Base-by-base conservation (phyloP, 257 asterid genomes). In the Solanum ossicruentum region DNA sequence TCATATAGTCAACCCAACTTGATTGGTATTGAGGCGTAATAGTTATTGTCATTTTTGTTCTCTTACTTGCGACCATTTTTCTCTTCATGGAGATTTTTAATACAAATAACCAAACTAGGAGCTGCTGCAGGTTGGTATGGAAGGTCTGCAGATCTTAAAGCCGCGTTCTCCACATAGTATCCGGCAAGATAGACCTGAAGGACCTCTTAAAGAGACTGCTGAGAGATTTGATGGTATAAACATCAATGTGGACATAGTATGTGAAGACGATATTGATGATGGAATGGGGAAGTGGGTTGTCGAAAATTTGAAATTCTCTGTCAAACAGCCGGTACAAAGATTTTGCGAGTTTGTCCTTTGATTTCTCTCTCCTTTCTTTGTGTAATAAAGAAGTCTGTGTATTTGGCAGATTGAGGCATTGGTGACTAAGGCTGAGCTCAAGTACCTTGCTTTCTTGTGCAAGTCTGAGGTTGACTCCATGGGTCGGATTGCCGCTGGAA, bases 401-500 rank as follows among this genome's bases (percentile, higher is more conserved):
- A 58, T 86, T 84, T 81, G 20, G 55, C 86, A 97, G 99, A 94
- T 97, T 72, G 98, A 97, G 90, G 98, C 96, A 15, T 89, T 89
- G 47, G 93, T 95, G 92, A 94, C 92, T 82, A 97, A 95, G 91
- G 97, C 93, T 71, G 98, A 95, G 88, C 91, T 97, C 82, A 94
- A 95, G 84, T 78, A 93, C 85, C 93, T 97, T 73, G 88, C 90
- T 85, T 67, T 82, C 70, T 89, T 97, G 88, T 92, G 93, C 93
- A 94, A 93, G 87, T 91, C 97, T 61, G 99, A 97, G 92, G 93
- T 95, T 70, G 96, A 93, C 47, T 97, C 99, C 47, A 85, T 93
- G 91, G 99, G 98, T 86, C 90, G 99, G 90, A 91, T 97, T 82
- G 90, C 94, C 73, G 98, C 98, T 84, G 97, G 97, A 88, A 87